phyloP scores from a whole-genome alignment of 495 filamentous ascomycete species.

The Gamarada debralockiae region DNA sequence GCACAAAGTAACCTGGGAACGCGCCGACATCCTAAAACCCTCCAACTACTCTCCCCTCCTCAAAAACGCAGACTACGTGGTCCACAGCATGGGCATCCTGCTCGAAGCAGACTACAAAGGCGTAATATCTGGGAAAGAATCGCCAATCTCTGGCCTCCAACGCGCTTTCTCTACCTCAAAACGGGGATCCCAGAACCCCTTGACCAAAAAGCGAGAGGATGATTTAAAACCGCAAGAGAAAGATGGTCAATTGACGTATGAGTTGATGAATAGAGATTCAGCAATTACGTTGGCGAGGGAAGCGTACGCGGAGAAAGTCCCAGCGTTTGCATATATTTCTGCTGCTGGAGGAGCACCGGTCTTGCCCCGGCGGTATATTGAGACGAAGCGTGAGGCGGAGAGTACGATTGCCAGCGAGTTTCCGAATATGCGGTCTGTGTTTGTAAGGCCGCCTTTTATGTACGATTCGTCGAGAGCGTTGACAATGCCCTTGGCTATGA shows the following conservation, averaged over 20 bases:
- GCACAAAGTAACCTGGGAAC: conserved; percentile 76
- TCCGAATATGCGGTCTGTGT: conserved; percentile 71
- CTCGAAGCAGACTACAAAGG: conserved; percentile 98
- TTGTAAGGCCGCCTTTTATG: conserved; percentile 82
- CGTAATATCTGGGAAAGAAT: conserved; percentile 76
- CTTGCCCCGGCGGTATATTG: conserved; percentile 81
- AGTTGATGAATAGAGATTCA: conserved; percentile 92
- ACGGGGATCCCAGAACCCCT: conserved; percentile 61
- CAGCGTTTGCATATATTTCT: conserved; percentile 80
- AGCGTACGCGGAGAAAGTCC: conserved; percentile 56
- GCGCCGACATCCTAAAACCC: conserved; percentile 81
- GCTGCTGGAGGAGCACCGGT: conserved; percentile 81
- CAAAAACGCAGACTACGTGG: conserved; percentile 71
- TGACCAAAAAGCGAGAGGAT: conserved; percentile 50
- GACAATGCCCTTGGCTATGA: conserved; percentile 78
- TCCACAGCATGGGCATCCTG: conserved; percentile 94
- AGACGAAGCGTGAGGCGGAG: conserved; percentile 90
- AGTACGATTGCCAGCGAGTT: conserved; percentile 66
- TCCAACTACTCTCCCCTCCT: conserved; percentile 70
- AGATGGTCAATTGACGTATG: conserved; percentile 83
- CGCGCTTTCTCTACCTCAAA: conserved; percentile 71
- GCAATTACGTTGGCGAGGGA: conserved; percentile 84
- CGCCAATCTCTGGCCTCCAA: conserved; percentile 66
- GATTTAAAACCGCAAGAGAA: conserved; percentile 58
- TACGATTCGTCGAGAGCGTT: conserved; percentile 79